phyloP scores from a whole-genome alignment of 176 grass and related monocot species.

The Juncus effusus region DNA sequence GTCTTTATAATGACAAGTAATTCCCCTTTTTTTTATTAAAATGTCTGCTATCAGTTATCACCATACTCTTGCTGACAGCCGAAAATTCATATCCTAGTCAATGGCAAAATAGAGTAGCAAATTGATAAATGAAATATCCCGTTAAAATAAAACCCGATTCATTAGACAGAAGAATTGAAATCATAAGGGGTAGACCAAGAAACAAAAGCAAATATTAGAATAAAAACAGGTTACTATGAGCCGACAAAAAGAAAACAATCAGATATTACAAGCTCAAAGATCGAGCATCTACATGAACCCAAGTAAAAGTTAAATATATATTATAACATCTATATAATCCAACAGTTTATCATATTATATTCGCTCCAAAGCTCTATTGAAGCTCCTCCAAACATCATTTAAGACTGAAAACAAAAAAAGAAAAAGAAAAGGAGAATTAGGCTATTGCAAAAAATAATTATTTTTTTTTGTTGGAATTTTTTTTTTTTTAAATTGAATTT shows the following conservation, averaged over 20 bases:
- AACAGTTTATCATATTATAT: neutral
- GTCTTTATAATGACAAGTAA: no score
- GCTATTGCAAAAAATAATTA: neutral
- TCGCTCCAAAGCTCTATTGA: neutral
- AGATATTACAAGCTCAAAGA: constrained; percentile 3
- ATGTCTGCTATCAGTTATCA: no score
- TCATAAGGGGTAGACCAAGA: no score
- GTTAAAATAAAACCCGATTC: no score
- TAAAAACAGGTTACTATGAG: constrained; percentile 1
- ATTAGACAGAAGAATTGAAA: no score
- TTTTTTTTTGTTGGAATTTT: no score
- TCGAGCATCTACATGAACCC: constrained; percentile 3
- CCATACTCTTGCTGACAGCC: no score
- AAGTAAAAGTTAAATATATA: neutral
- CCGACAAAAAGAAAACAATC: constrained; percentile 2
- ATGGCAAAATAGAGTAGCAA: no score
- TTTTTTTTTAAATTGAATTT: no score
- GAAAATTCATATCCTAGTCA: no score
- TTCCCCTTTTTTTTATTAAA: no score
- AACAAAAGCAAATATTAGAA: neutral
- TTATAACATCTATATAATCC: neutral
- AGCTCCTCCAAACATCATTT: neutral
- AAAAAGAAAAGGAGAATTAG: neutral
- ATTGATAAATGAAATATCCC: no score
- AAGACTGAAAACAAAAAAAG: constrained; percentile 26